Evolutionary conservation across 75 land plant species (phyloP).

Genomic region (Pseudotsuga menziesii): DNA sequence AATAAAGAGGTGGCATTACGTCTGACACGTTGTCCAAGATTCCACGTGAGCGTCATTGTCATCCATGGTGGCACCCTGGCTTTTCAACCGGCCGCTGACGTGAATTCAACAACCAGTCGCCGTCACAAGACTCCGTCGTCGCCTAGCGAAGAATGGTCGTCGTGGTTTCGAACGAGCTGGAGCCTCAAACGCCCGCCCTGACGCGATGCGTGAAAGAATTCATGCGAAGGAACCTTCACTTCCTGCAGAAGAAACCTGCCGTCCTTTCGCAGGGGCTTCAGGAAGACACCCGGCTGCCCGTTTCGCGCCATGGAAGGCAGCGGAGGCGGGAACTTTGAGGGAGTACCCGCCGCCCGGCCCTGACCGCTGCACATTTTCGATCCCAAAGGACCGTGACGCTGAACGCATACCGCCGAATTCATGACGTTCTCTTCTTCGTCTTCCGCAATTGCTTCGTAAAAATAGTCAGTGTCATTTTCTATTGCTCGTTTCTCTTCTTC

Average conservation of each 20-base stretch:
- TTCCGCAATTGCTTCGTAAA: neutral
- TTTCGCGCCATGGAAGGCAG: slow-evolving; percentile 19
- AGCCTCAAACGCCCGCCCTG: slow-evolving; percentile 36
- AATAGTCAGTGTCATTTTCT: no score
- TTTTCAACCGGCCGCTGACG: slow-evolving; percentile 4
- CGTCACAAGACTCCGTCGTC: no score
- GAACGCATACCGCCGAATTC: neutral
- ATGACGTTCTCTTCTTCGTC: neutral
- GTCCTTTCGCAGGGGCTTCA: slow-evolving; percentile 30
- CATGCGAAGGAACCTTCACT: slow-evolving; percentile 22
- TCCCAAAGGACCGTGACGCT: neutral
- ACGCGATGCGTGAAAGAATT: slow-evolving; percentile 18
- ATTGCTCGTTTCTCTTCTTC: neutral
- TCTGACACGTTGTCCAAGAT: no score
- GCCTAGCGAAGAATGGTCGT: no score
- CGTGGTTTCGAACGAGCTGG: slow-evolving; percentile 14
- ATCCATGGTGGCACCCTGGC: no score
- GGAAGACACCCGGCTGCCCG: slow-evolving; percentile 19
- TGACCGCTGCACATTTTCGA: neutral
- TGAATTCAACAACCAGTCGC: no score
- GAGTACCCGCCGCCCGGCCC: neutral
- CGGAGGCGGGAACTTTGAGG: slow-evolving; percentile 35
- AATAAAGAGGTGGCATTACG: no score
- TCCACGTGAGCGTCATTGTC: no score
- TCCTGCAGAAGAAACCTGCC: slow-evolving; percentile 43